phyloP scores from a whole-genome alignment of 108 stramenopile genomes.

The Nannochloropsis salina region DNA sequence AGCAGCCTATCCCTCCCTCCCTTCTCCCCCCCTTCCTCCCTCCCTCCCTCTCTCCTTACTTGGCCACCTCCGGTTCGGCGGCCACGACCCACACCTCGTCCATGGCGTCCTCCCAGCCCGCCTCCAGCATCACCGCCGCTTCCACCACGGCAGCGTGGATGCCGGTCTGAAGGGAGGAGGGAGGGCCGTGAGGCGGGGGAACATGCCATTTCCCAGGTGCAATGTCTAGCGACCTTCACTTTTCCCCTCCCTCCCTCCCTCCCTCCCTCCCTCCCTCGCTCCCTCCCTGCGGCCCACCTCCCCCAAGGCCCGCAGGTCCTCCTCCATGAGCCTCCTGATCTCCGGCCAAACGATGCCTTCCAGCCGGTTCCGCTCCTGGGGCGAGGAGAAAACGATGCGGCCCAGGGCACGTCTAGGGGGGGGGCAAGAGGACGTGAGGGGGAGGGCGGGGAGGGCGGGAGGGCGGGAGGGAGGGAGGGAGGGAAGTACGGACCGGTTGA shows the following conservation, averaged over 20 bases:
- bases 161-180: not conserved
- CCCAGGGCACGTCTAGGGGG: not conserved
- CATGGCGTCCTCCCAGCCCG: conserved; percentile 48
- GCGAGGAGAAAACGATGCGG: not conserved
- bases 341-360: conserved; percentile 52
- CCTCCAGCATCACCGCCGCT: conserved; percentile 52
- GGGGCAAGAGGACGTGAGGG: not conserved
- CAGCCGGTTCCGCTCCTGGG: conserved; percentile 30
- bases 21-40: not conserved
- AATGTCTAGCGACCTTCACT: not conserved
- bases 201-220: not conserved
- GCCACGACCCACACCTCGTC: conserved; percentile 51
- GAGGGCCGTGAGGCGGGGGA: not conserved
- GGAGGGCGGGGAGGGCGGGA: not conserved
- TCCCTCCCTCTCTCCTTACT: conserved; percentile 15
- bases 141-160: conserved; percentile 46
- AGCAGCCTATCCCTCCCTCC: not conserved
- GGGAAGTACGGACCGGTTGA: conserved; percentile 38
- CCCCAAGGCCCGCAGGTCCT: conserved; percentile 32
- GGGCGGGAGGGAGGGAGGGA: conserved; percentile 22
- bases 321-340: conserved; percentile 41
- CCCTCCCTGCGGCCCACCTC: conserved; percentile 23
- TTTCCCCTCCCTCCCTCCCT: not conserved
- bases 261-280: conserved; percentile 2
- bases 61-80: conserved; percentile 36